Conservation (phyloP, 2,329 filamentous ascomycete genomes). For the Sclerotinia spermophila region DNA sequence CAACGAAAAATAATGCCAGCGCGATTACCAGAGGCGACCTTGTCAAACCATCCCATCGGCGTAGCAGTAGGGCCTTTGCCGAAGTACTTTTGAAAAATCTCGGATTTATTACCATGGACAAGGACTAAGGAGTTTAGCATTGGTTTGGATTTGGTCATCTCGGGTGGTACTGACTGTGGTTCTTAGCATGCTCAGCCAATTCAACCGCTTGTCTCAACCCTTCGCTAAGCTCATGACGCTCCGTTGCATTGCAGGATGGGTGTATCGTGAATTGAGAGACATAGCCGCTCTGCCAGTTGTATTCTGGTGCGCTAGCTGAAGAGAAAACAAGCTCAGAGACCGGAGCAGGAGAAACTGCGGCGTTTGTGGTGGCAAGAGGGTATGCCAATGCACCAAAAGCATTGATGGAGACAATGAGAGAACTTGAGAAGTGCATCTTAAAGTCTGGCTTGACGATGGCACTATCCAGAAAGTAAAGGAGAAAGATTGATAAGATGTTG, state of each 20-base stretch:
- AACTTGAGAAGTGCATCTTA: neutral
- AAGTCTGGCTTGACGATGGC: neutral
- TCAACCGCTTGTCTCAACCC: neutral
- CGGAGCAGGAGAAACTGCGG: neutral
- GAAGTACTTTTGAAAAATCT: neutral
- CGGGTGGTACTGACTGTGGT: neutral
- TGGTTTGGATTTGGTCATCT: neutral
- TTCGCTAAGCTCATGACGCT: slow-evolving; percentile 5
- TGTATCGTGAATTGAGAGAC: neutral
- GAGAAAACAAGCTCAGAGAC: neutral
- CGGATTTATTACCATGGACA: neutral
- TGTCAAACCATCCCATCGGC: slow-evolving; percentile 5
- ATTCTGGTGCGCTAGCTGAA: neutral
- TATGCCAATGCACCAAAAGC: neutral
- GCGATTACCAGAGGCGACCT: neutral
- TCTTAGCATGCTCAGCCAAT: neutral
- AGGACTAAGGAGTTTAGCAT: neutral
- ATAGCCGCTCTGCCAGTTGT: neutral
- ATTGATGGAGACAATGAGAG: neutral
- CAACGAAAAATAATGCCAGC: neutral
- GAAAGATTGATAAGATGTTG: neutral
- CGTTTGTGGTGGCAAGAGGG: neutral
- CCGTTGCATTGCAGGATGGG: neutral
- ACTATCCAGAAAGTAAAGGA: neutral
- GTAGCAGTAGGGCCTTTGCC: neutral